A percentile compares a stretch with the other conserved stretches of the same genome.
Evolutionary conservation across 345 rosid species (phyloP).

Genomic region (Boechera divaricarpa): DNA sequence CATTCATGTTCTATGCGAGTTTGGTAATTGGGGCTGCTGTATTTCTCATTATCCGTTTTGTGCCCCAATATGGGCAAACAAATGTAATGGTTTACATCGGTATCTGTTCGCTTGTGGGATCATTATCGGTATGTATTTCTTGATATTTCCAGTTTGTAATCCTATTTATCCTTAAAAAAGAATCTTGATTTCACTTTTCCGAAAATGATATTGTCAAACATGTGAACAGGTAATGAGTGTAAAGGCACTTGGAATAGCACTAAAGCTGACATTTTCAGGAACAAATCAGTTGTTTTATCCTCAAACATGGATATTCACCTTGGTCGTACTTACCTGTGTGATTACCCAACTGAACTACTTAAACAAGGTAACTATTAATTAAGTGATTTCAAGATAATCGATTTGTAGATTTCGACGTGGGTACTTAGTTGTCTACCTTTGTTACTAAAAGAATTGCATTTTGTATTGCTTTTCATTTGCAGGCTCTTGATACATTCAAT

Average conservation of each 20-base stretch:
- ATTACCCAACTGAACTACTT: conserved; percentile 78
- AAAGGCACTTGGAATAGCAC: conserved; percentile 79
- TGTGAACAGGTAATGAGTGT: conserved; percentile 75
- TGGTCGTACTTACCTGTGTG: conserved; percentile 67
- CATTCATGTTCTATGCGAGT: conserved; percentile 86
- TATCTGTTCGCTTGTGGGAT: conserved; percentile 95
- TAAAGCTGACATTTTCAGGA: conserved; percentile 77
- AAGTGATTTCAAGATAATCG: background rate
- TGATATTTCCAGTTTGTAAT: conserved; percentile 8
- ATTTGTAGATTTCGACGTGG: conserved; percentile 4
- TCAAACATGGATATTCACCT: conserved; percentile 70
- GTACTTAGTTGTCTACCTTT: background rate
- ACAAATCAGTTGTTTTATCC: conserved; percentile 72
- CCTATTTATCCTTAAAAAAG: background rate
- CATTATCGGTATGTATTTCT: conserved; percentile 75
- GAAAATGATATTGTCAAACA: background rate
- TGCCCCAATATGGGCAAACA: conserved; percentile 94
- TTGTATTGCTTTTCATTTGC: conserved; percentile 43
- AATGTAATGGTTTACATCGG: conserved; percentile 95
- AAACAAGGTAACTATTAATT: conserved; percentile 59
- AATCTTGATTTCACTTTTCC: background rate
- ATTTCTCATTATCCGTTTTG: conserved; percentile 63
- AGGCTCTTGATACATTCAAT: conserved; percentile 96
- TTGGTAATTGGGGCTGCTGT: conserved; percentile 72
- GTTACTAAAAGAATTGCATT: background rate